Evolutionary conservation across 176 grass and related monocot genomes (phyloP), one percentile per base, ranked within the genome.

Genomic region (Urochloa ruziziensis): DNA sequence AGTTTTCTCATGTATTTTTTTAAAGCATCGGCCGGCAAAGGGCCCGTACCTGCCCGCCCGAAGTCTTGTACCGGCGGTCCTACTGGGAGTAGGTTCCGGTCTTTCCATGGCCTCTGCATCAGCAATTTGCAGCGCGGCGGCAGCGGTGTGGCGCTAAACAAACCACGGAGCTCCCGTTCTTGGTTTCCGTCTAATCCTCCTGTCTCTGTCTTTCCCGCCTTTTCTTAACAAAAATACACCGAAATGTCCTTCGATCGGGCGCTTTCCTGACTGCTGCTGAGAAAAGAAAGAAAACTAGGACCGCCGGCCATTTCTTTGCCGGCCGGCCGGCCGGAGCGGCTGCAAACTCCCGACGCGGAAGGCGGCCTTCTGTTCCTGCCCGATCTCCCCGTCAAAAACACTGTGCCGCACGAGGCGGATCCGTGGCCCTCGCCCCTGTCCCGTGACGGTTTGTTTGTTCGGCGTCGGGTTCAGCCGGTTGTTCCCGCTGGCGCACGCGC

Each of bases 111-210:
- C n/a, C 46, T 82, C 67, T 61, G 51, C 17, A n/a, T 82, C 67
- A 47, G 51, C 17, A n/a, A 1, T 19, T 6, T 21, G 43, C 21
- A 27, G 1, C 36, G 36, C 66, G 5, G 21, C 67, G 14, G 42
- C 69, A 49, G n/a, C 56, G 56, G n/a, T 27, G 33, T 29, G 72
- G 60, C 54, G 72, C 25, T 84, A 37, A 76, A 43, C 35, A 67
- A 57, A 75, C 73, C 17, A 52, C 46, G 82, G 12, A 30, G 82
- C 6, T 40, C 30, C 17, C 16, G 40, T 35, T 57, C 16, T 56
- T 51, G 73, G 35, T 77, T 69, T 12, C 27, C 43, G 39, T 62
- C 39, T 79, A 83, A 73, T 79, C 86, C 43, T 10, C 6, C 1
- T 12, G 61, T 29, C 35, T 28, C 2, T 28, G 19, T 60, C 40